Evolutionary conservation across 495 filamentous ascomycete species (phyloP), one percentile per base, ranked within the genome.

Genomic region (Hypoxylon crocopeplum): DNA sequence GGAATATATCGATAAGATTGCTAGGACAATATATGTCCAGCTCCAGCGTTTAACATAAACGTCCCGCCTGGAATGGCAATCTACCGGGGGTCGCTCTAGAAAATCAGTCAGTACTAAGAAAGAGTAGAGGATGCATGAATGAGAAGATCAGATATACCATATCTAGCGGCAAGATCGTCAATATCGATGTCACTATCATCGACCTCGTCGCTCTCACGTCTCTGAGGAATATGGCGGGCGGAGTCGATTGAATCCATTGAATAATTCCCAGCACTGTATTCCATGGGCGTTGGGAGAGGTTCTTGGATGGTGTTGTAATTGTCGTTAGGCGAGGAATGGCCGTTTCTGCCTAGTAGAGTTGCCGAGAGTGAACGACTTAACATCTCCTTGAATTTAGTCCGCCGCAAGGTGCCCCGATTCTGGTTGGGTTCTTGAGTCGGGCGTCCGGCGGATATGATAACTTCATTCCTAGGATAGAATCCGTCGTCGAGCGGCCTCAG

Each of bases 1-100:
- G 0, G 87, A 86, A 62, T 87, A 91, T 11, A 90, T 46, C 5
- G 86, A 84, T 2, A 91, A 72, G 0, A 83, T 39, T 17, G 88
- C 50, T 12, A 90, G 72, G 0, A 80, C 76, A 0, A 85, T 57
- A 2, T 82, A 82, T 6, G 89, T 67, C 82, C 86, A 88, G 44
- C 78, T 81, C 21, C 72, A 63, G 7, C 82, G 77, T 12, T 55
- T 66, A 32, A 62, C 40, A 24, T 76, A 69, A 7, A 72, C 69
- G 53, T 76, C 72, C 7, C 53, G 59, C 37, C 59, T 67, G 1
- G 74, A 61, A 17, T 59, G 22, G 15, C 72, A 77, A 17, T 72
- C 64, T 0, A 68, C 25, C 5, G 62, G 51, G 0, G 68, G 53
- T 2, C 59, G 49, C 4, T 50, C 68, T 62, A 5, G 4, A 17